Evolutionary conservation across 768 basidiomycete genomes (phyloP).

Genomic region (Flagelloscypha sp.): DNA sequence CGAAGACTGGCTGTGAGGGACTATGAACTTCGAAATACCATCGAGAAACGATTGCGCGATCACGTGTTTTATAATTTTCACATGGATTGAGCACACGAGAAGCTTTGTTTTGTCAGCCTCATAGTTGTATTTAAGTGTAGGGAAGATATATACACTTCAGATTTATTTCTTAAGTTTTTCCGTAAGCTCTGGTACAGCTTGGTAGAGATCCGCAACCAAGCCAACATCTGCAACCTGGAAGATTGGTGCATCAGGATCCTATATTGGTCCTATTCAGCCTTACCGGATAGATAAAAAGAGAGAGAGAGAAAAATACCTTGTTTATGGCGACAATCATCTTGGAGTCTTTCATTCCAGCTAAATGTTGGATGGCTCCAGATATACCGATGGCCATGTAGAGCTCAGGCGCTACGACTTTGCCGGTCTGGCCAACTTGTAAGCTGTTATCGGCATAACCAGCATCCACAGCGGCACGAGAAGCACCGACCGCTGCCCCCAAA

Average conservation of each 20-base stretch:
- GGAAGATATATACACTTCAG: too few species aligned
- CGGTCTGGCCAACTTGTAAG: conserved; percentile 98
- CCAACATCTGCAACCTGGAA: conserved; percentile 98
- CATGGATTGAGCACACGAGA: too few species aligned
- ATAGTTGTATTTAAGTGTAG: too few species aligned
- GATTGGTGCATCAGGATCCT: conserved; percentile 97
- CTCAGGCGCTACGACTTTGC: conserved; percentile 96
- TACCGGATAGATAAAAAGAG: neutral
- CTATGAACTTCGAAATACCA: too few species aligned
- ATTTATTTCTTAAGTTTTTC: conserved; percentile 70
- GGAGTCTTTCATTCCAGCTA: conserved; percentile 99
- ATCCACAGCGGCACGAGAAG: conserved; percentile 97
- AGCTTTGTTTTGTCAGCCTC: too few species aligned
- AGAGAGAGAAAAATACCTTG: conserved; percentile 55
- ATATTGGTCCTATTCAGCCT: conserved; percentile 3
- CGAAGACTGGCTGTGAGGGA: too few species aligned
- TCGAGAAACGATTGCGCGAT: too few species aligned
- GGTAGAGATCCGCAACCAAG: conserved; percentile 88
- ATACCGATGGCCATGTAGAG: conserved; percentile 96
- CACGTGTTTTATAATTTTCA: too few species aligned
- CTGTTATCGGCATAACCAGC: conserved; percentile 98
- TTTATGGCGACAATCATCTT: conserved; percentile 98
- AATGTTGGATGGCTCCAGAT: conserved; percentile 96
- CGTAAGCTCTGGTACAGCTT: conserved; percentile 83
- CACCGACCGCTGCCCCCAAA: conserved; percentile 92